Evolutionary conservation across 768 basidiomycete species (phyloP).

Genomic region (Chalciporus piperatus): DNA sequence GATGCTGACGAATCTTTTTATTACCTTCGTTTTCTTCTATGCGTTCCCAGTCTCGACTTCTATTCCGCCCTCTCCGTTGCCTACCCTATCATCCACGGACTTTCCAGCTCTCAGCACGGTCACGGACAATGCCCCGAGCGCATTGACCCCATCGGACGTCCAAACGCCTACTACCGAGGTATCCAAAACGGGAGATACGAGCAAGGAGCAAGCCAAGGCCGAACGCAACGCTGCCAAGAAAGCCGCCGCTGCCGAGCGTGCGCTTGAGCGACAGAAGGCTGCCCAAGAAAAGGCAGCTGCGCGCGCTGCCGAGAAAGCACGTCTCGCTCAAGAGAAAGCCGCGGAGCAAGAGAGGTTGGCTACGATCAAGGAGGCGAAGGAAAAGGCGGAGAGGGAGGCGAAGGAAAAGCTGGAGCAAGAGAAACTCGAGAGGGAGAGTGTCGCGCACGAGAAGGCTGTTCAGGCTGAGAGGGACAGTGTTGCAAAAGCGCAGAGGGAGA

Average conservation of each 20-base stretch:
- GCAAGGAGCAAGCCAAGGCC: conserved; percentile 52
- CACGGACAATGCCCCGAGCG: conserved; percentile 9
- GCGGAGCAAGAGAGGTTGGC: conserved; percentile 50
- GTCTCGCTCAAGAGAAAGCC: conserved; percentile 51
- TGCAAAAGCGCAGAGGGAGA: conserved; percentile 33
- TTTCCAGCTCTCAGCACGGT: conserved; percentile 61
- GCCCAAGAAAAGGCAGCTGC: conserved; percentile 58
- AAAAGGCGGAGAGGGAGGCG: conserved; percentile 33
- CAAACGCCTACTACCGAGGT: conserved; percentile 12
- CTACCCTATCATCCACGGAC: conserved; percentile 61
- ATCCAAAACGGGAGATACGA: conserved; percentile 32
- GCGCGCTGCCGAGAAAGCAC: conserved; percentile 51
- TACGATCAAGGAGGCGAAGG: conserved; percentile 38
- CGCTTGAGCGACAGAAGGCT: conserved; percentile 54
- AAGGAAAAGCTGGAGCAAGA: conserved; percentile 40
- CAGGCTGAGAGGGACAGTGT: conserved; percentile 37
- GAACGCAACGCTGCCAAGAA: conserved; percentile 66
- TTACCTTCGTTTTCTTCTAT: conserved; percentile 18
- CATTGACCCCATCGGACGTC: conserved; percentile 21
- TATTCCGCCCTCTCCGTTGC: conserved; percentile 41
- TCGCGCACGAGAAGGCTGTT: conserved; percentile 30
- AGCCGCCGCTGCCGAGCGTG: conserved; percentile 58
- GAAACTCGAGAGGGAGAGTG: conserved; percentile 37
- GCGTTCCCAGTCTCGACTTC: conserved; percentile 34
- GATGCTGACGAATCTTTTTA: conserved; percentile 41